Conservation (phyloP, 129 eudicot species). For the Smallanthus sonchifolius region DNA sequence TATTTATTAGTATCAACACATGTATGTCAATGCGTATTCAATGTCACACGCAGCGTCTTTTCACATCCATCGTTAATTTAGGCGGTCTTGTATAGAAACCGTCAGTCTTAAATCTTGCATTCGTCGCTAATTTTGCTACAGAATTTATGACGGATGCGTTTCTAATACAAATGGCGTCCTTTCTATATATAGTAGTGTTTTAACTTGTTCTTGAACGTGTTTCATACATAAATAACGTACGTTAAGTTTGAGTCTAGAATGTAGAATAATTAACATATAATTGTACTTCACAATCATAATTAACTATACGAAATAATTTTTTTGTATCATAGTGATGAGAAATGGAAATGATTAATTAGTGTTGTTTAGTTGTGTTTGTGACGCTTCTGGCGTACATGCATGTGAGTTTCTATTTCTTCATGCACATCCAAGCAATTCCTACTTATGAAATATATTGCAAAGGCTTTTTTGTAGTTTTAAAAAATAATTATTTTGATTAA, state of each 20-base stretch:
- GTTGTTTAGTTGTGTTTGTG: slow-evolving; percentile 16
- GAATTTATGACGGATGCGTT: too few relatives aligned
- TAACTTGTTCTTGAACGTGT: not conserved
- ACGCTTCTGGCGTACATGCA: slow-evolving; percentile 12
- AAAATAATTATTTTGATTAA: not conserved
- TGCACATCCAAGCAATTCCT: slow-evolving; percentile 4
- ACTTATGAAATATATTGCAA: not conserved
- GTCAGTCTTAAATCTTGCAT: too few relatives aligned
- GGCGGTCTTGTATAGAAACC: too few relatives aligned
- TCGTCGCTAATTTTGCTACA: too few relatives aligned
- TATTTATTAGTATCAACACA: not conserved
- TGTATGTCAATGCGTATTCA: not conserved
- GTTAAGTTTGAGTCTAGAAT: not conserved
- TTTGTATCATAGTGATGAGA: not conserved
- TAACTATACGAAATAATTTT: not conserved
- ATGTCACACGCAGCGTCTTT: not conserved
- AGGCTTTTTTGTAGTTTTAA: not conserved
- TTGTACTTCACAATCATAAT: not conserved
- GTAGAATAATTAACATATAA: not conserved
- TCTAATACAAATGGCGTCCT: too few relatives aligned
- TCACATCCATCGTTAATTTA: too few relatives aligned
- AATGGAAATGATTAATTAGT: not conserved
- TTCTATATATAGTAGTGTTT: too few relatives aligned
- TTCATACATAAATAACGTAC: not conserved
- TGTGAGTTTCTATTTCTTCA: slow-evolving; percentile 10